Evolutionary conservation across 805 yeast species (phyloP).

Genomic region (Jamesozyma piceae): DNA sequence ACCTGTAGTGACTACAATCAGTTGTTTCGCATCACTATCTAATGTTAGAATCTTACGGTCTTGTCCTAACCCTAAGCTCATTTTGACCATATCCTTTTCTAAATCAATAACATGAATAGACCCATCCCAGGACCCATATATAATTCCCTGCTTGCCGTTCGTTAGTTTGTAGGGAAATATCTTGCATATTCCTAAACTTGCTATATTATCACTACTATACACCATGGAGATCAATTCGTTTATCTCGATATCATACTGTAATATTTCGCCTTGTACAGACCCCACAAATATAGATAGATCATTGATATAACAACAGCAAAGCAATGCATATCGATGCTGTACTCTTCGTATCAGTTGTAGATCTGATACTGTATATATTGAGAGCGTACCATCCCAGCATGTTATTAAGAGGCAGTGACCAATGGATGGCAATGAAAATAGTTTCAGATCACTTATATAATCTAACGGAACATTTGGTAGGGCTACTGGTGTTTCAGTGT

Average conservation of each 20-base stretch:
- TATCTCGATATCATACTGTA: constrained; percentile 44
- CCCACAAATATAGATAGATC: constrained; percentile 36
- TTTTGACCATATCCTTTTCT: constrained; percentile 15
- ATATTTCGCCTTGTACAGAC: constrained; percentile 45
- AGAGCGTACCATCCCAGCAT: constrained; percentile 48
- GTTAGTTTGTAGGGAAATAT: constrained; percentile 1
- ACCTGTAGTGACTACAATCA: constrained; percentile 47
- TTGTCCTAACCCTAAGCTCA: constrained; percentile 6
- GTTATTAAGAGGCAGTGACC: constrained; percentile 34
- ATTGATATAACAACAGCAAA: constrained; percentile 13
- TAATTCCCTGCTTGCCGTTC: constrained; percentile 25
- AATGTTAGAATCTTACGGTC: constrained; percentile 38
- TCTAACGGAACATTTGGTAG: constrained; percentile 15
- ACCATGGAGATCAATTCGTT: constrained; percentile 19
- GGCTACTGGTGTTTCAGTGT: constrained; percentile 1
- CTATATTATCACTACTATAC: constrained; percentile 20
- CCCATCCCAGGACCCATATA: constrained; percentile 59
- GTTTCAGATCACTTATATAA: constrained; percentile 22
- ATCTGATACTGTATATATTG: constrained; percentile 29
- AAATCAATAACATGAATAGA: constrained; percentile 40
- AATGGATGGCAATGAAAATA: constrained; percentile 23
- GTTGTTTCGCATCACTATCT: constrained; percentile 40
- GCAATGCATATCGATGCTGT: constrained; percentile 10
- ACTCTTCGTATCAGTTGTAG: constrained; percentile 6
- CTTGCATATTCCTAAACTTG: constrained; percentile 34